These are phyloP conservation scores for Rhodotorula sp. DNA, from an alignment of 1,284 basidiomycete species.

Conservation along the genomic window DNA sequence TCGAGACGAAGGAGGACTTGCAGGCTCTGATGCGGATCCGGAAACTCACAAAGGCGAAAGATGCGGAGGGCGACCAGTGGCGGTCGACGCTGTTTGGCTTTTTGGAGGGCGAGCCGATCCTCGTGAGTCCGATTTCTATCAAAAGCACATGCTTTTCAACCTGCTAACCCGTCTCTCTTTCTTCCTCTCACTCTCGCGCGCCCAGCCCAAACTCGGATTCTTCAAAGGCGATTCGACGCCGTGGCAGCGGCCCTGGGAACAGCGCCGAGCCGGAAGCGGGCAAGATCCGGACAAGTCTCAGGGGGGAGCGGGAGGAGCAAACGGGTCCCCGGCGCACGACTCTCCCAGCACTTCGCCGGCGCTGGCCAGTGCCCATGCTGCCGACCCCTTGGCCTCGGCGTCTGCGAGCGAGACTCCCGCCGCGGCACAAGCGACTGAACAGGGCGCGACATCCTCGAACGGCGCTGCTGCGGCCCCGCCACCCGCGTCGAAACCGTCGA, in stretches of 20 bases:
- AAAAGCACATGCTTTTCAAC: neutral
- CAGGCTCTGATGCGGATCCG: constrained; percentile 35
- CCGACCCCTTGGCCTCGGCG: neutral
- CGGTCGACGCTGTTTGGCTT: constrained; percentile 31
- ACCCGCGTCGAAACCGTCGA: neutral
- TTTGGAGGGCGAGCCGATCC: constrained; percentile 32
- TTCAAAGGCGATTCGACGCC: constrained; percentile 12
- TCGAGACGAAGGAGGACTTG: constrained; percentile 37
- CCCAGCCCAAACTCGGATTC: constrained; percentile 30
- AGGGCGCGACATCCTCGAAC: neutral
- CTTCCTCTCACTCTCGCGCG: neutral
- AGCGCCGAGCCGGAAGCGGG: neutral
- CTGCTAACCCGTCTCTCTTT: neutral
- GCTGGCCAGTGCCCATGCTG: no score
- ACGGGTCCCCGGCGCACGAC: neutral
- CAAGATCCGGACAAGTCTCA: neutral
- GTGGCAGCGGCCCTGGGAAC: constrained; percentile 37
- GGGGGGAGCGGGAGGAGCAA: neutral
- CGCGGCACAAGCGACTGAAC: neutral
- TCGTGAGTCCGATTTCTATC: constrained; percentile 17
- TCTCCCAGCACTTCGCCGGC: neutral
- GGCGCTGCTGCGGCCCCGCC: neutral
- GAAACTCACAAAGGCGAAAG: constrained; percentile 22
- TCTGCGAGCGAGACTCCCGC: neutral
- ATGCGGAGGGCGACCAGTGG: constrained; percentile 7